These are phyloP conservation scores for Hanseniaspora lindneri DNA, from an alignment of 805 yeast species.

Conservation along the genomic window DNA sequence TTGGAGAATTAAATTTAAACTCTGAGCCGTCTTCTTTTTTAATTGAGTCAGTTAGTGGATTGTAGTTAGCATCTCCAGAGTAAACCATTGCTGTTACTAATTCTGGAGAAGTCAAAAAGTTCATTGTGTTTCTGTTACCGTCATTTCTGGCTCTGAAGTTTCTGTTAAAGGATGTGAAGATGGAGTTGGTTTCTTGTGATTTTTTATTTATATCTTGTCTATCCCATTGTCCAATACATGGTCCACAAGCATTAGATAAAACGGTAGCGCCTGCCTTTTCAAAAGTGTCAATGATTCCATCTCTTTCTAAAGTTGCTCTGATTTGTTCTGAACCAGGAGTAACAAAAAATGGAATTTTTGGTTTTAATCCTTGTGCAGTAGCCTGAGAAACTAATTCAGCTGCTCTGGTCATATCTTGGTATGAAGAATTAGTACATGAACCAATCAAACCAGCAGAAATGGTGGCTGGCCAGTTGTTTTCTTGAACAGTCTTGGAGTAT, in stretches of 20 bases:
- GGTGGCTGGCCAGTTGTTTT: conserved; percentile 73
- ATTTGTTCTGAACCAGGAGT: conserved; percentile 98
- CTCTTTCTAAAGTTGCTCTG: conserved; percentile 92
- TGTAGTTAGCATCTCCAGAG: conserved; percentile 83
- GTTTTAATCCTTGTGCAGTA: conserved; percentile 68
- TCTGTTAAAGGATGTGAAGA: conserved; percentile 94
- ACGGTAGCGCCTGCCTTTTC: conserved; percentile 82
- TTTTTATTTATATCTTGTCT: conserved; percentile 63
- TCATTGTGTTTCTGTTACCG: conserved; percentile 95
- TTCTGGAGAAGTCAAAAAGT: conserved; percentile 97
- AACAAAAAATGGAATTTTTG: conserved; percentile 83
- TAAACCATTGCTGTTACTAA: conserved; percentile 94
- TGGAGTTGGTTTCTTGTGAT: conserved; percentile 64
- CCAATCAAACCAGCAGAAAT: conserved; percentile 93
- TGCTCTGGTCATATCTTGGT: conserved; percentile 96
- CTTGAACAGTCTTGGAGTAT: conserved; percentile 57
- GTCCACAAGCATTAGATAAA: conserved; percentile 97
- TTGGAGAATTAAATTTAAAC: conserved; percentile 70
- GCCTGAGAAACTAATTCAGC: conserved; percentile 86
- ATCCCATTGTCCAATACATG: conserved; percentile 99
- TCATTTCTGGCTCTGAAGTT: conserved; percentile 96
- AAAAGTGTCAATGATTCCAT: conserved; percentile 73
- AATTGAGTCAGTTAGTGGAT: conserved; percentile 82
- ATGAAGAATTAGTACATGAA: conserved; percentile 95
- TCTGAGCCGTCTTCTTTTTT: conserved; percentile 53